Evolutionary conservation across 164 flowering plant species (phyloP).

Genomic region (grape (Vitis vinifera)): ASM3070453v1 NC_081809.1:2448001-2448500

Average conservation of each 20-base stretch:
- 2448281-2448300: no score
- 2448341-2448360: no score
- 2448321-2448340: no score
- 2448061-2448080: conserved; percentile 83
- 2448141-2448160: no score
- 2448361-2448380: no score
- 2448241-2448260: not conserved
- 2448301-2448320: no score
- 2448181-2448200: not conserved
- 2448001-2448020: conserved; percentile 53
- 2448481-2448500: no score
- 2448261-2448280: not conserved
- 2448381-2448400: no score
- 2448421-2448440: no score
- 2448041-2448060: conserved; percentile 69
- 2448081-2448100: conserved; percentile 74
- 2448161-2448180: not conserved
- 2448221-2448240: not conserved
- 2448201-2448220: not conserved
- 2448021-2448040: conserved; percentile 79
- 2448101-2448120: not conserved
- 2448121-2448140: not conserved
- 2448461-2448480: no score
- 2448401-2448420: no score
- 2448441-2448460: no score